Evolutionary conservation across 2,329 filamentous ascomycete genomes (phyloP).

Genomic region (Clarireedia paspali): DNA sequence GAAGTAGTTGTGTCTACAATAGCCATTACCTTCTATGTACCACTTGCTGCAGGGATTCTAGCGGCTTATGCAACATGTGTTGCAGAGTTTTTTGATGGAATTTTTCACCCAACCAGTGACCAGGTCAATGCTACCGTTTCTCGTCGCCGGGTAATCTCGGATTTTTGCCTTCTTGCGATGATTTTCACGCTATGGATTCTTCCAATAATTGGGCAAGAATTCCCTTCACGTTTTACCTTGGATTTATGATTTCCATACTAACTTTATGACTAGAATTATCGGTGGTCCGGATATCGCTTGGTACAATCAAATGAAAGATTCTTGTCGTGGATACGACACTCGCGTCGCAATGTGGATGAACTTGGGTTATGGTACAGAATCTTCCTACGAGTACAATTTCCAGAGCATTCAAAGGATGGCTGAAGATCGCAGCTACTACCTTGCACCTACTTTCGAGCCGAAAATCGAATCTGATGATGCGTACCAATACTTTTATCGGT

Average conservation of each 20-base stretch:
- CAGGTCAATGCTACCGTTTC: no score
- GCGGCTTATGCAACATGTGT: no score
- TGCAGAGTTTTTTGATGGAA: background rate
- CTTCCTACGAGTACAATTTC: background rate
- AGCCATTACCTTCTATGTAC: background rate
- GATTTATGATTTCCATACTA: background rate
- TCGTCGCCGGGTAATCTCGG: background rate
- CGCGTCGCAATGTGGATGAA: constrained; percentile 12
- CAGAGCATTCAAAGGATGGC: background rate
- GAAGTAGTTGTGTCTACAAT: background rate
- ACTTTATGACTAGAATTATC: background rate
- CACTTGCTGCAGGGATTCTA: background rate
- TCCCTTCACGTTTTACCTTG: background rate
- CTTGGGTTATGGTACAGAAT: background rate
- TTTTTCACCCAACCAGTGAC: no score
- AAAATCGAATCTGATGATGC: background rate
- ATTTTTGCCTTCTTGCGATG: background rate
- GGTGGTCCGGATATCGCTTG: constrained; percentile 9
- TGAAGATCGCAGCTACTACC: background rate
- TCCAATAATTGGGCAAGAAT: constrained; percentile 11
- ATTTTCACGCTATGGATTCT: background rate
- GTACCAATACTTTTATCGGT: constrained; percentile 8
- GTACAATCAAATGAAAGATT: constrained; percentile 17
- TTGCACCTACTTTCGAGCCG: background rate
- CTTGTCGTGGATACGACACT: constrained; percentile 15